phyloP scores from a whole-genome alignment of 2,329 filamentous ascomycete genomes.

The Penicillium sp. region DNA sequence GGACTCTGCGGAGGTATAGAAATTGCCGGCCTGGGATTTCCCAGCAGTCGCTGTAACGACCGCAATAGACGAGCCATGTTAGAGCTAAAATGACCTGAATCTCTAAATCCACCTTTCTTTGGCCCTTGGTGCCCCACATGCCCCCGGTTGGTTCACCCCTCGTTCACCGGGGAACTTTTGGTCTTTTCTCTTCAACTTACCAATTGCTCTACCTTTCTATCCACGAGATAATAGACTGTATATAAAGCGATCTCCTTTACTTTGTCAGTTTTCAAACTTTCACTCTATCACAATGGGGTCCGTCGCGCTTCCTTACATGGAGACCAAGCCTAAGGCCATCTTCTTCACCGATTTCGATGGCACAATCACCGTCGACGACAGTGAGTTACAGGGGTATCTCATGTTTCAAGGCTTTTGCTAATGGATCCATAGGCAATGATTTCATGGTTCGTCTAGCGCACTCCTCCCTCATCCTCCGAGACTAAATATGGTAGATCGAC shows the following conservation, averaged over 20 bases:
- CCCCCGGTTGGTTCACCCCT: neutral
- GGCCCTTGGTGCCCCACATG: neutral
- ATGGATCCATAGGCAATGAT: slow-evolving; percentile 57
- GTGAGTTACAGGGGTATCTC: slow-evolving; percentile 40
- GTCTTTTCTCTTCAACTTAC: slow-evolving; percentile 6
- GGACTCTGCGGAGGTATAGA: slow-evolving; percentile 15
- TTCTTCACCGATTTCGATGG: slow-evolving; percentile 99
- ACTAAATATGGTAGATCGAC: slow-evolving; percentile 70
- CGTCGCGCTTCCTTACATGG: slow-evolving; percentile 41
- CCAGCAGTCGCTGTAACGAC: slow-evolving; percentile 32
- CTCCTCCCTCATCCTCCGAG: neutral
- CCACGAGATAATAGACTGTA: neutral
- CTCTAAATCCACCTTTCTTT: slow-evolving; percentile 5
- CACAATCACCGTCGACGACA: slow-evolving; percentile 78
- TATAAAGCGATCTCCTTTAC: neutral
- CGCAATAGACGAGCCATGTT: slow-evolving; percentile 38
- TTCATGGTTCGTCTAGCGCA: slow-evolving; percentile 51
- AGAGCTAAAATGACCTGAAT: slow-evolving; percentile 12
- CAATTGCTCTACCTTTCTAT: neutral
- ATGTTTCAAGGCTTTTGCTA: slow-evolving; percentile 6
- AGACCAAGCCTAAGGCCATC: slow-evolving; percentile 76
- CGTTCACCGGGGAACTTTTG: slow-evolving; percentile 6
- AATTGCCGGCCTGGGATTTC: slow-evolving; percentile 3
- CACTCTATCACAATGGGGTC: slow-evolving; percentile 28
- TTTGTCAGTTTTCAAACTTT: neutral